phyloP scores from a whole-genome alignment of 2,329 filamentous ascomycete genomes.

The Aspergillus carbonarius region DNA sequence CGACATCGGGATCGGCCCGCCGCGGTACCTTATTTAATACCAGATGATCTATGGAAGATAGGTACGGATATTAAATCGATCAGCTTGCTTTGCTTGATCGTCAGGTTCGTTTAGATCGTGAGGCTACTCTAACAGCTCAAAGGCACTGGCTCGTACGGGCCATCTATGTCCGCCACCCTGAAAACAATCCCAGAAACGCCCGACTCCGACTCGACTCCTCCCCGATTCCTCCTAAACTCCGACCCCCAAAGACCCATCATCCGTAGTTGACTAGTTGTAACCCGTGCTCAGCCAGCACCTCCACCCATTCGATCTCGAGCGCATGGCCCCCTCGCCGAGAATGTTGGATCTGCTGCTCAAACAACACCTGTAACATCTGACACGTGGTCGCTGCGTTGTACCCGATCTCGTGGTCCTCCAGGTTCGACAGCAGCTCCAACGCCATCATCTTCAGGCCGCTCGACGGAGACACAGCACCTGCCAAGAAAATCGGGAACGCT shows the following conservation, averaged over 20 bases:
- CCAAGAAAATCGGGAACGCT: conserved; percentile 57
- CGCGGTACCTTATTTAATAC: not conserved
- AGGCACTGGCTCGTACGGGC: not conserved
- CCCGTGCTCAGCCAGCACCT: conserved; percentile 47
- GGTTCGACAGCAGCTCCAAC: conserved; percentile 49
- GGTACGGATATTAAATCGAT: not conserved
- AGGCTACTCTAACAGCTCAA: not conserved
- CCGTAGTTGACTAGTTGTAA: conserved; percentile 54
- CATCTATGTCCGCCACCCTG: not conserved
- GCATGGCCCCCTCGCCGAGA: conserved; percentile 41
- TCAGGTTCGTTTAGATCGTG: not conserved
- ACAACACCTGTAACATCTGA: conserved; percentile 48
- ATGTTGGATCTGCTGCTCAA: conserved; percentile 48
- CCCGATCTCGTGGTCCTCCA: conserved; percentile 51
- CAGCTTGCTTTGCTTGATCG: not conserved
- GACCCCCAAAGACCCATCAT: conserved; percentile 29
- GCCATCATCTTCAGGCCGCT: conserved; percentile 47
- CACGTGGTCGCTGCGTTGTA: conserved; percentile 49
- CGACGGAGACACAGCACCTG: conserved; percentile 46
- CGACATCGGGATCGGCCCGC: conserved; percentile 1
- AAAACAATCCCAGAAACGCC: not conserved
- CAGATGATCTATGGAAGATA: not conserved
- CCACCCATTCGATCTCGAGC: conserved; percentile 52
- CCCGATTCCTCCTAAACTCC: not conserved
- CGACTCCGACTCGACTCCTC: not conserved